phyloP scores from a whole-genome alignment of 352 stramenopile genomes.

The Globisporangium lucens region DNA sequence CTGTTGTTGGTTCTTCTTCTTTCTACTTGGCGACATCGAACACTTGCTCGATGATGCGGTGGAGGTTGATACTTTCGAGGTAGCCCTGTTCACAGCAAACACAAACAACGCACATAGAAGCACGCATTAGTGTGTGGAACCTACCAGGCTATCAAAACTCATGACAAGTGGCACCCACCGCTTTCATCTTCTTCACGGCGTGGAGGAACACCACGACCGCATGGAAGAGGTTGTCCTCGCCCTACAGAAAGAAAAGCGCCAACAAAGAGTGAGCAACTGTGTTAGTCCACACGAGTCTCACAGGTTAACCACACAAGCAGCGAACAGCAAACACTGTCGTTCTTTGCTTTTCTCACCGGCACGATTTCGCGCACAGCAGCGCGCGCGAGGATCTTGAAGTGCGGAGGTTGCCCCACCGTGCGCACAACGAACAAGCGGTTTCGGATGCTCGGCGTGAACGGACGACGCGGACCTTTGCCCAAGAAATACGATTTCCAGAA shows the following conservation, averaged over 20 bases:
- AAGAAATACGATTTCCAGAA: conserved; percentile 86
- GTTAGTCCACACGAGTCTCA: neutral
- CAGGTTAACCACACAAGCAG: neutral
- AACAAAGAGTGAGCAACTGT: neutral
- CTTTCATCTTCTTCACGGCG: conserved; percentile 83
- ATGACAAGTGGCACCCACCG: conserved; percentile 34
- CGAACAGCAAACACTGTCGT: neutral
- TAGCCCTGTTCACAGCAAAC: conserved; percentile 46
- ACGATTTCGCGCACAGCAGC: conserved; percentile 79
- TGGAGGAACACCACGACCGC: conserved; percentile 83
- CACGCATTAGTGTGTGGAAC: neutral
- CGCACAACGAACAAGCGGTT: conserved; percentile 77
- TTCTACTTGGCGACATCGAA: conserved; percentile 83
- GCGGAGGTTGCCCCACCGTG: conserved; percentile 64
- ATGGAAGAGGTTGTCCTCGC: conserved; percentile 84
- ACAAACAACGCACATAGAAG: neutral
- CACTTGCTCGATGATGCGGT: conserved; percentile 79
- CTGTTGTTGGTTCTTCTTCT: neutral
- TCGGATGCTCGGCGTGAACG: conserved; percentile 68
- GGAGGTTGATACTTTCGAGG: conserved; percentile 86
- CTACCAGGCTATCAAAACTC: neutral
- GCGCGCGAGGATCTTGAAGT: conserved; percentile 83
- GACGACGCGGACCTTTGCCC: conserved; percentile 60
- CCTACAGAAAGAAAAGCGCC: conserved; percentile 29
- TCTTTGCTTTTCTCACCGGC: conserved; percentile 38